Base-by-base conservation (phyloP, 345 rosid species). In the Durio zibethinus region DNA sequence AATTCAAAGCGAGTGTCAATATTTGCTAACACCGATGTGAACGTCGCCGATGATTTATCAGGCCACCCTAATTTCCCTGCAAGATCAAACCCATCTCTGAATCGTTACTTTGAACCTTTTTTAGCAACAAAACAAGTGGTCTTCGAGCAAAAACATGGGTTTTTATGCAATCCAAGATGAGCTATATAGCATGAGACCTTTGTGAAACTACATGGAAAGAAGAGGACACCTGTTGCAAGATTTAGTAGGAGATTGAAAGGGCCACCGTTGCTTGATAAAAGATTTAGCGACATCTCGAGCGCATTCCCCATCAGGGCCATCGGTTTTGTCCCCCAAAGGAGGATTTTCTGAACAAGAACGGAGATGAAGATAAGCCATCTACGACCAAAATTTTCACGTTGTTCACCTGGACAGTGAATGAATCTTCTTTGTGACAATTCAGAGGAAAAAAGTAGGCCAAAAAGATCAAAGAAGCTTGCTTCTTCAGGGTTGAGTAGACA, bases 281-380 rank as follows among this genome's bases (percentile, higher is more conserved):
- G 83, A 80, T 88, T 90, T 14, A 90, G 85, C 76, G 78, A 77
- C 76, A 33, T 75, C 76, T 73, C 79, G 50, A 86, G 27, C 75
- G n/a, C 45, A 12, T 81, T 27, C 11, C 89, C 87, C 4, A 68
- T 2, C 4, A 16, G 0, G 4, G 45, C 78, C 69, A 90, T 63
- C 23, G 82, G 85, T 21, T 60, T 74, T 65, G 35, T 82, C 5
- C 29, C 11, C 9, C 71, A 29, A 61, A 85, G 48, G 40, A 90
- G 71, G 48, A 82, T 72, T 78, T 86, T 87, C 73, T 87, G 92
- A 40, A 61, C 14, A 10, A 86, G 65, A 10, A 88, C 73, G 67
- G 94, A 87, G 76, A 81, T 67, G 84, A 88, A 87, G 47, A 90
- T 80, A 75, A 86, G 23, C 94, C 88, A 88, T 57, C 94, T 75